phyloP scores from a whole-genome alignment of 768 basidiomycete species.

The Termitomyces bulborhizus region DNA sequence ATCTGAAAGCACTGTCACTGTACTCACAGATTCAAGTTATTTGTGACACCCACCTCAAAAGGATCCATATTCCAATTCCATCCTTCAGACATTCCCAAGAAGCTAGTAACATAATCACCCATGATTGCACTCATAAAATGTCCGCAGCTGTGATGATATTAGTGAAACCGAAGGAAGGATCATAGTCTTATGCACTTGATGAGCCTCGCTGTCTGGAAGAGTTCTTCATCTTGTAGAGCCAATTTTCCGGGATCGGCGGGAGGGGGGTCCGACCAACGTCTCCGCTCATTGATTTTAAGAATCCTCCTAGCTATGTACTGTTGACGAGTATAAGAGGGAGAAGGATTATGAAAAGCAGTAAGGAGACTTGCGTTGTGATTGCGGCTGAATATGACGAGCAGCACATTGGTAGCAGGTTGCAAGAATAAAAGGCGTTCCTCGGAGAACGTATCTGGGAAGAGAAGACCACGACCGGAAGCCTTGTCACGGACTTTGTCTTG shows the following conservation, averaged over 20 bases:
- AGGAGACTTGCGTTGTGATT: constrained; percentile 48
- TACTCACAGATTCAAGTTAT: not conserved
- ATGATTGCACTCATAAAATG: constrained; percentile 51
- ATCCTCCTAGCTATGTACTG: constrained; percentile 48
- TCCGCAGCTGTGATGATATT: constrained; percentile 29
- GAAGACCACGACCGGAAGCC: constrained; percentile 39
- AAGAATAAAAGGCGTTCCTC: constrained; percentile 48
- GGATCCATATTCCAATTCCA: constrained; percentile 46
- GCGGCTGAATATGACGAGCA: constrained; percentile 50
- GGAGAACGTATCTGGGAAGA: constrained; percentile 48
- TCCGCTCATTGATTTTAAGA: constrained; percentile 49
- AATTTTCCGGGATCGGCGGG: constrained; percentile 19
- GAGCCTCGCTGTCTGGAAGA: constrained; percentile 51
- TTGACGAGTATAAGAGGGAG: not conserved
- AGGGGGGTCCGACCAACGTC: constrained; percentile 37
- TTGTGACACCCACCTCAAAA: constrained; percentile 17
- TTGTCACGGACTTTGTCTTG: constrained; percentile 42
- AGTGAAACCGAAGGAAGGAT: not conserved
- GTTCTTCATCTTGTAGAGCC: constrained; percentile 43
- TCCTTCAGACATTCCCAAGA: constrained; percentile 50
- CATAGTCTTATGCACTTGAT: constrained; percentile 32
- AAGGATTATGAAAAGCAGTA: not conserved
- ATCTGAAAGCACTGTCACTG: constrained; percentile 14
- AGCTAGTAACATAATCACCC: constrained; percentile 55
- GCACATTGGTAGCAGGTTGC: constrained; percentile 45